Conservation (phyloP, 257 asterid species). For the Fraxinus americana region DNA sequence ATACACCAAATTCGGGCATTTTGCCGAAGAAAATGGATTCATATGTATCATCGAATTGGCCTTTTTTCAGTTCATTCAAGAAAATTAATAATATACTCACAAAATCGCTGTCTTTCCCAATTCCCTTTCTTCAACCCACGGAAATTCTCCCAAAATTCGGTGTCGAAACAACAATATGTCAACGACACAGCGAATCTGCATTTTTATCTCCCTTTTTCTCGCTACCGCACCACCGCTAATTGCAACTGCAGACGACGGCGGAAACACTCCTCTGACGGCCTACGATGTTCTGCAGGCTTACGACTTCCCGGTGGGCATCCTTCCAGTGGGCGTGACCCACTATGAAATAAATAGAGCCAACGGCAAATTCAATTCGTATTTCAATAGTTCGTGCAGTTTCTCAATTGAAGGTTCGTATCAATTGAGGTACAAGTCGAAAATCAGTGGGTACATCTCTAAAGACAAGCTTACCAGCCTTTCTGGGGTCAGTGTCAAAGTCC, state of each 20-base stretch:
- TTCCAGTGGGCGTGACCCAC: conserved; percentile 62
- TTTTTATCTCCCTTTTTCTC: background rate
- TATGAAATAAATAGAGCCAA: conserved; percentile 59
- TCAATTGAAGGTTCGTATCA: conserved; percentile 72
- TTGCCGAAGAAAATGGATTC: background rate
- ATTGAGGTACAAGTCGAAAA: conserved; percentile 53
- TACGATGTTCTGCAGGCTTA: conserved; percentile 54
- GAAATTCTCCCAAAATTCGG: background rate
- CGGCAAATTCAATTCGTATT: conserved; percentile 60
- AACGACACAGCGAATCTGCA: background rate
- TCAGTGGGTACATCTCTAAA: conserved; percentile 59
- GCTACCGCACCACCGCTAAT: background rate
- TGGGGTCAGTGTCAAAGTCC: conserved; percentile 65
- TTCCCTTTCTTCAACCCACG: background rate
- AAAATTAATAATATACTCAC: background rate
- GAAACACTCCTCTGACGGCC: conserved; percentile 33
- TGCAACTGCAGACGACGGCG: background rate
- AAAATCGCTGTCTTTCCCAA: background rate
- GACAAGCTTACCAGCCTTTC: conserved; percentile 49
- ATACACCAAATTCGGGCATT: background rate
- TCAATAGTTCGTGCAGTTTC: conserved; percentile 70
- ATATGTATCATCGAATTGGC: background rate
- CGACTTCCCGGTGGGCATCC: conserved; percentile 69
- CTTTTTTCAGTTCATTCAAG: background rate
- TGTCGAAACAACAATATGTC: background rate